A percentile compares a stretch with the other conserved stretches of the same genome.
Evolutionary conservation across 495 filamentous ascomycete species (phyloP).

Genomic region (Aspergillus affinis): DNA sequence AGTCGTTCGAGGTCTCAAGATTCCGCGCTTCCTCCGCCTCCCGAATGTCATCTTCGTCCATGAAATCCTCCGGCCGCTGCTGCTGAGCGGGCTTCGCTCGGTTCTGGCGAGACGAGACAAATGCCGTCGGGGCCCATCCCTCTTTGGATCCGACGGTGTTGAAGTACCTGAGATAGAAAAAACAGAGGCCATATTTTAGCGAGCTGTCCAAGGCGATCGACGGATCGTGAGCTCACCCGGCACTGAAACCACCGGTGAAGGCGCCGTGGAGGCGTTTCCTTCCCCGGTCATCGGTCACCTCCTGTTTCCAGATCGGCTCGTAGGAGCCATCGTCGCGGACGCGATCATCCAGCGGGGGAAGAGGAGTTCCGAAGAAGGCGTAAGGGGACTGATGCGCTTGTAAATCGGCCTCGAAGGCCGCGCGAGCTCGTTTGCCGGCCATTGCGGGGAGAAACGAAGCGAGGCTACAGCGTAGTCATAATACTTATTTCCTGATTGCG

Average conservation of each 20-base stretch:
- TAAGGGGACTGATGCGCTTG: constrained; percentile 74
- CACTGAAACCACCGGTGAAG: constrained; percentile 95
- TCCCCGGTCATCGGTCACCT: constrained; percentile 90
- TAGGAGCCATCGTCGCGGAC: constrained; percentile 91
- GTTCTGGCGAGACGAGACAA: constrained; percentile 84
- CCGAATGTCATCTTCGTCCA: constrained; percentile 96
- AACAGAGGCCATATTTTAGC: constrained; percentile 28
- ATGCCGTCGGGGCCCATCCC: constrained; percentile 90
- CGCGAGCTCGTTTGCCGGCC: constrained; percentile 78
- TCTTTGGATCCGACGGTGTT: constrained; percentile 98
- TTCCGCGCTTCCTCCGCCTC: constrained; percentile 76
- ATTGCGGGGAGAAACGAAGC: constrained; percentile 25
- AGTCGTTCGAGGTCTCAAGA: constrained; percentile 69
- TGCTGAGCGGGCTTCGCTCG: constrained; percentile 66
- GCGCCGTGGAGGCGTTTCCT: constrained; percentile 91
- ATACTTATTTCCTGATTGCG: neutral
- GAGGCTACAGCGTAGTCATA: neutral
- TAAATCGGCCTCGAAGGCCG: constrained; percentile 74
- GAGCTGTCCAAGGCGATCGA: constrained; percentile 23
- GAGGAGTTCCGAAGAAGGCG: constrained; percentile 79
- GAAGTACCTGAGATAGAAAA: constrained; percentile 67
- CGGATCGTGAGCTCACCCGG: constrained; percentile 64
- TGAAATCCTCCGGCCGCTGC: constrained; percentile 85
- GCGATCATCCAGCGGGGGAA: constrained; percentile 76
- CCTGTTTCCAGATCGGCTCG: constrained; percentile 94